Percentiles rank a stretch among this genome's conserved stretches.
Evolutionary conservation across 2,329 filamentous ascomycete species (phyloP).

Genomic region (Penicillium olsonii): DNA sequence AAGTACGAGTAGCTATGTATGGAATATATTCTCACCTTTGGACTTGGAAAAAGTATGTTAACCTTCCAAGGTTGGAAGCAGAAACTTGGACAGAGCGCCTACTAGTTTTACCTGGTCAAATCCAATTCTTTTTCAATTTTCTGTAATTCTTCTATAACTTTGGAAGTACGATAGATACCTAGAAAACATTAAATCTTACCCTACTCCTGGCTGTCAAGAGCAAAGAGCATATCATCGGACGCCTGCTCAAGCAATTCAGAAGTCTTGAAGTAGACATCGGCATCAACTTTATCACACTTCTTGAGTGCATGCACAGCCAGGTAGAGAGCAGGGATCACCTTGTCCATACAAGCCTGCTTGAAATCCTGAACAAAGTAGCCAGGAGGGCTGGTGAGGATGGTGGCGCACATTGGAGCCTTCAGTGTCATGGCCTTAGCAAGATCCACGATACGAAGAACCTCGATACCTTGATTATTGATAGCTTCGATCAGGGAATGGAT

Average conservation of each 20-base stretch:
- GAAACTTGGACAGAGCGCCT: too few species aligned
- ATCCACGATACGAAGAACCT: background rate
- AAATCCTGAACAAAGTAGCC: conserved; percentile 1
- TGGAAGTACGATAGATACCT: too few species aligned
- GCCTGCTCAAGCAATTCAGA: background rate
- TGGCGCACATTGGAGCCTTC: background rate
- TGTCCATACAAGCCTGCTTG: background rate
- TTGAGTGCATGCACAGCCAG: background rate
- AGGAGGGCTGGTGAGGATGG: background rate
- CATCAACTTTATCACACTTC: background rate
- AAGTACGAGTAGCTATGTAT: too few species aligned
- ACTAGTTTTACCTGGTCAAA: too few species aligned
- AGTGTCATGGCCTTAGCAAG: background rate
- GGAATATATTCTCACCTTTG: too few species aligned
- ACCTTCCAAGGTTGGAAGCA: too few species aligned
- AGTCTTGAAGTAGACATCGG: background rate
- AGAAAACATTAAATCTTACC: too few species aligned
- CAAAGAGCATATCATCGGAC: background rate
- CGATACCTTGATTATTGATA: background rate
- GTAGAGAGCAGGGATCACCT: background rate
- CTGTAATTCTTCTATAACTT: too few species aligned
- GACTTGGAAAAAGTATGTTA: too few species aligned
- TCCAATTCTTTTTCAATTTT: too few species aligned
- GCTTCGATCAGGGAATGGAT: background rate
- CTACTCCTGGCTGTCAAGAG: conserved; percentile 1